Evolutionary conservation across 2,329 filamentous ascomycete genomes (phyloP), one percentile per base, ranked within the genome.

Genomic region (Colletotrichum acutatum): DNA sequence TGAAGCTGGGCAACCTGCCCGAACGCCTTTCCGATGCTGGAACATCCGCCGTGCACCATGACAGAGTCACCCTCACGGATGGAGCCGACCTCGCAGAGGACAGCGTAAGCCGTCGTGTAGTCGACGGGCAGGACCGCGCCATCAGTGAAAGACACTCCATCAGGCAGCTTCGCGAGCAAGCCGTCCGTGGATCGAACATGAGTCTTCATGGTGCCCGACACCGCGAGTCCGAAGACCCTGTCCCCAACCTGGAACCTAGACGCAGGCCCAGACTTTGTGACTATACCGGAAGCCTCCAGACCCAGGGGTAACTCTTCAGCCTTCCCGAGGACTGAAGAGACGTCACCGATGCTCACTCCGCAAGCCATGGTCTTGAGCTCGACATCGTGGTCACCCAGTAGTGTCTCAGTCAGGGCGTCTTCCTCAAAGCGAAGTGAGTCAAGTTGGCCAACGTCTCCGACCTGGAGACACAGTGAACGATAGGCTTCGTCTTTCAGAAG

Each of bases 261-360:
- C 5, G 80, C 76, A 0, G 75, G 58, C 0, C 83, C 83, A 3
- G 82, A 67, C 6, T 77, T 79, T 0, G 78, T 75, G 1, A 84
- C 80, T n/a, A 79, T 74, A 1, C 83, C 83, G 1, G 82, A 74
- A 1, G 78, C 81, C 37, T 83, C 80, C 5, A 75, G 60, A 3
- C 79, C 79, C 9, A 84, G 68, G 16, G 62, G 34, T 2, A 71
- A 53, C 9, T 69, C 69, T 1, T 74, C 60, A 0, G 77, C 52
- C 56, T 78, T 74, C 2, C 78, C 78, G 53, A 77, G 77, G 2
- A 37, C 82, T 78, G 26, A 83, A 82, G 68, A 78, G 0, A 85
- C 78, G 71, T 89, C 87, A 26, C 80, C 80, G 75, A 84, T 84
- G 76, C 84, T 88, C 67, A 88, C 77, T 0, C 84, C 84, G 1